Conservation (phyloP, 768 basidiomycete genomes). For the Termitomyces sp. region DNA sequence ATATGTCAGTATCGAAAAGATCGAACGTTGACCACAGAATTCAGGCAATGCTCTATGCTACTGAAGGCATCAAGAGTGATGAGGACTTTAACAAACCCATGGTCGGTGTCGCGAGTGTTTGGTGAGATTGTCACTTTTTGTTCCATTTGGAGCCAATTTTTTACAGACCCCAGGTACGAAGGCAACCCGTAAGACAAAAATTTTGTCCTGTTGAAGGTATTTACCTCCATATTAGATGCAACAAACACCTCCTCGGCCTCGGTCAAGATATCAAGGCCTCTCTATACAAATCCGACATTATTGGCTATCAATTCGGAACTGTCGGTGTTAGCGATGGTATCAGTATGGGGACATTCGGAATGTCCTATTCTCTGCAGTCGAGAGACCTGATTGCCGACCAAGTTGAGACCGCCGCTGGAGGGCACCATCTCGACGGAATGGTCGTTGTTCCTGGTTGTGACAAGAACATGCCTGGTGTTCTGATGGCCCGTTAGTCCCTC, state of each 20-base stretch:
- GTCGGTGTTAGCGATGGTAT: constrained; percentile 98
- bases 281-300: constrained; percentile 63
- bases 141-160: constrained; percentile 10
- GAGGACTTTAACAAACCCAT: constrained; percentile 93
- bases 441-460: constrained; percentile 97
- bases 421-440: constrained; percentile 98
- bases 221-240: constrained; percentile 66
- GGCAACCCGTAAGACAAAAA: constrained; percentile 84
- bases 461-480: constrained; percentile 99
- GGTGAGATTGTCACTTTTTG: constrained; percentile 52
- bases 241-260: constrained; percentile 86
- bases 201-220: constrained; percentile 11
- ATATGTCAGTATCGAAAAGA: constrained; percentile 9
- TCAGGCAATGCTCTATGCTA: constrained; percentile 99
- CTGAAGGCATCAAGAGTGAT: constrained; percentile 80
- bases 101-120: constrained; percentile 96
- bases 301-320: constrained; percentile 97
- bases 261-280: constrained; percentile 88
- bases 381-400: constrained; percentile 97
- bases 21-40: neutral
- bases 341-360: constrained; percentile 94
- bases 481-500: constrained; percentile 80
- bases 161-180: constrained; percentile 74
- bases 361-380: constrained; percentile 96
- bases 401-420: constrained; percentile 94